Evolutionary conservation across 441 rosid genomes (phyloP).

Genomic region (Isatis lusitanica): DNA sequence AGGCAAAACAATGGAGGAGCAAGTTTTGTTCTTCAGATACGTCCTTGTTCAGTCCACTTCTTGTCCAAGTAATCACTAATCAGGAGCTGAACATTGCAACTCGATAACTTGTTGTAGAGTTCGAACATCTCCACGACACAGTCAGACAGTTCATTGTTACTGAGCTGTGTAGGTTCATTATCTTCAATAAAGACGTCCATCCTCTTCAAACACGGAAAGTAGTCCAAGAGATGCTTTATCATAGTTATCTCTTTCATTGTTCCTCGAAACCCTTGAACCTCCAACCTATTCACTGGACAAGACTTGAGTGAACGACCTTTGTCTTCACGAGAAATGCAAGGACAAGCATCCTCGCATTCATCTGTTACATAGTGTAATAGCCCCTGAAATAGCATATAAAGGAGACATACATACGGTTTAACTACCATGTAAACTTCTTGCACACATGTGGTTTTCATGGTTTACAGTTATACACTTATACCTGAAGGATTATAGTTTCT

Average conservation of each 20-base stretch:
- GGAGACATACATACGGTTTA: not conserved
- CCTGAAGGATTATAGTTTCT: not conserved
- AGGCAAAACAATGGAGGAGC: too few relatives aligned
- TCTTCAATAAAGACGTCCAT: not conserved
- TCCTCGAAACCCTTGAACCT: not conserved
- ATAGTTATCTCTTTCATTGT: not conserved
- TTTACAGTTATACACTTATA: not conserved
- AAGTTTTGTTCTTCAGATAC: not conserved
- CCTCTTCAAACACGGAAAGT: slow-evolving; percentile 2
- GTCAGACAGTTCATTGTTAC: too few relatives aligned
- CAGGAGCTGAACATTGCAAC: not conserved
- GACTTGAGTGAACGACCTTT: not conserved
- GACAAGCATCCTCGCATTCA: slow-evolving; percentile 1
- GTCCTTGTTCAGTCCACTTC: not conserved
- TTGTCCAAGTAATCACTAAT: not conserved
- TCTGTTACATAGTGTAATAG: not conserved
- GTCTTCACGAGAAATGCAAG: not conserved
- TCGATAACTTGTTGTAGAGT: not conserved
- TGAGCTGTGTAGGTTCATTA: not conserved
- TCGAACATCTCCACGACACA: too few relatives aligned
- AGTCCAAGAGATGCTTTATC: slow-evolving; percentile 5
- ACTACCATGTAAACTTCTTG: too few relatives aligned
- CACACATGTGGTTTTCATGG: not conserved
- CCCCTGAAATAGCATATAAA: not conserved
- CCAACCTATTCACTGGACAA: not conserved